phyloP scores from a whole-genome alignment of 352 stramenopile genomes.

The Globisporangium acanthophoron region DNA sequence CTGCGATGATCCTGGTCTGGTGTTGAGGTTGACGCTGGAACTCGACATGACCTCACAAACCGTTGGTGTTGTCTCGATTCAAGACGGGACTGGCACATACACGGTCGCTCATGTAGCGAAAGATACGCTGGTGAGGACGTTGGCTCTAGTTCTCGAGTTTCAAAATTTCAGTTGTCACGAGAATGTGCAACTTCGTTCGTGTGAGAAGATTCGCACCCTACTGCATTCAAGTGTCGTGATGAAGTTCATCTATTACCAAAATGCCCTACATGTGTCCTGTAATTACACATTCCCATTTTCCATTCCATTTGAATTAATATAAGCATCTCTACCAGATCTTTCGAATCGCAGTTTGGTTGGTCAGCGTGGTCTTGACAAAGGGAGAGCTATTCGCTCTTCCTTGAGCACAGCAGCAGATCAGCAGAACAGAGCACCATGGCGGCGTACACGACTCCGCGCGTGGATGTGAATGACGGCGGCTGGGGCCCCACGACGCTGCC shows the following conservation, averaged over 20 bases:
- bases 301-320: not conserved
- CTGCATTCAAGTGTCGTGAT: not conserved
- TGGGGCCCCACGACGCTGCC: slow-evolving; percentile 85
- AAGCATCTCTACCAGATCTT: not conserved
- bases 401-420: not conserved
- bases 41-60: too few relatives aligned
- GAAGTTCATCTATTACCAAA: not conserved
- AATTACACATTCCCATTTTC: not conserved
- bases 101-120: too few relatives aligned
- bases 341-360: slow-evolving; percentile 1
- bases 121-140: too few relatives aligned
- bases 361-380: not conserved
- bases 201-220: not conserved
- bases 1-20: too few relatives aligned
- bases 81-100: too few relatives aligned
- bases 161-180: not conserved
- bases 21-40: too few relatives aligned
- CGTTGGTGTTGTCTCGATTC: too few relatives aligned
- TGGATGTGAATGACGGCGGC: slow-evolving; percentile 78
- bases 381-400: not conserved
- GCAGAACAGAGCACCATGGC: slow-evolving; percentile 33
- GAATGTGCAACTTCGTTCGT: not conserved
- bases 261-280: not conserved
- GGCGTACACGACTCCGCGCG: slow-evolving; percentile 63
- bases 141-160: too few relatives aligned